phyloP scores from a whole-genome alignment of 2,329 filamentous ascomycete genomes.

The Teratosphaeria viscida region DNA sequence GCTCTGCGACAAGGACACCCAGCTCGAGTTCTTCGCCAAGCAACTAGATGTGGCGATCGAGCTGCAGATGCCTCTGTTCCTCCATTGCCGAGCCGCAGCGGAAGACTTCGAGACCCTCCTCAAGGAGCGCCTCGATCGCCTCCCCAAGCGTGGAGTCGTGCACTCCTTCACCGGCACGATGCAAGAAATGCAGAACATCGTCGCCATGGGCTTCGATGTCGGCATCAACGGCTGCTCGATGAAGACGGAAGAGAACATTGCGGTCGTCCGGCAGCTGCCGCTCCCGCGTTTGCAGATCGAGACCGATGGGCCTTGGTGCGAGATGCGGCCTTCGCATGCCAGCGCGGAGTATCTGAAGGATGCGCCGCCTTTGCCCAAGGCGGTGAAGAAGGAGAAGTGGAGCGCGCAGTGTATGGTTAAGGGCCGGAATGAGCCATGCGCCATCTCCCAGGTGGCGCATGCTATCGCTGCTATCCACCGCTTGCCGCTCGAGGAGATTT shows the following conservation, averaged over 20 bases:
- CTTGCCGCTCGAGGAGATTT: constrained; percentile 67
- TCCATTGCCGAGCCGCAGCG: constrained; percentile 83
- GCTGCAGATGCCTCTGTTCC: constrained; percentile 74
- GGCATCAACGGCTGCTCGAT: constrained; percentile 96
- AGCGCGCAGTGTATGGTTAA: constrained; percentile 81
- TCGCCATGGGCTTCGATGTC: constrained; percentile 73
- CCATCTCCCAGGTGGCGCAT: constrained; percentile 76
- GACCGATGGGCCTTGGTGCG: constrained; percentile 95
- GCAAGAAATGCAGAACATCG: constrained; percentile 72
- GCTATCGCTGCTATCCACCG: constrained; percentile 81
- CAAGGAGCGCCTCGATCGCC: constrained; percentile 37
- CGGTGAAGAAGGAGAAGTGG: constrained; percentile 96
- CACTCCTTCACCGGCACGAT: constrained; percentile 88
- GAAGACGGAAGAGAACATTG: constrained; percentile 86
- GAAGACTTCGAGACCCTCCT: constrained; percentile 71
- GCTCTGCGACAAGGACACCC: constrained; percentile 68
- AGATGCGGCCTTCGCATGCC: constrained; percentile 81
- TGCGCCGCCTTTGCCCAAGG: constrained; percentile 62
- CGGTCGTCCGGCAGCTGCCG: constrained; percentile 68
- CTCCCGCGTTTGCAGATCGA: constrained; percentile 81
- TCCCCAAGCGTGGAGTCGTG: constrained; percentile 68
- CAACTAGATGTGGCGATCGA: constrained; percentile 71
- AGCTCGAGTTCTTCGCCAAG: constrained; percentile 72
- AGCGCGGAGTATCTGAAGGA: constrained; percentile 64
- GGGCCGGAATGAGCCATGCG: constrained; percentile 85